These are phyloP conservation scores for Nannochloris sp. DNA, from an alignment of 139 green algal genomes.

Conservation along the genomic window DNA sequence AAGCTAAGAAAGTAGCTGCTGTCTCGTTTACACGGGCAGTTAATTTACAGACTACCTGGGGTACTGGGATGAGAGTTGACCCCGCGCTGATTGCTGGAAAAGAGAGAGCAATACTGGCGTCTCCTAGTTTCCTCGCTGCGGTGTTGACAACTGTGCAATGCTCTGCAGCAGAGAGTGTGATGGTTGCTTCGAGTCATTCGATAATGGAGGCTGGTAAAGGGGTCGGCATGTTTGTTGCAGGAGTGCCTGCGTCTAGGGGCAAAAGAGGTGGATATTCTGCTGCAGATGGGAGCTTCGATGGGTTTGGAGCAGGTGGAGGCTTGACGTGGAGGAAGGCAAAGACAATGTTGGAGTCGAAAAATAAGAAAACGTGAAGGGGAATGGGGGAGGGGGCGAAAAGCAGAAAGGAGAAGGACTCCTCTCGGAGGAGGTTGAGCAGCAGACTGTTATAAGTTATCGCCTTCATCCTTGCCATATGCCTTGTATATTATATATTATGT, in stretches of 20 bases:
- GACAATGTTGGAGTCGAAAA: constrained; percentile 18
- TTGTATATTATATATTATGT: too few relatives aligned
- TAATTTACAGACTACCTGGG: constrained; percentile 18
- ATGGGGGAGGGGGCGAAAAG: too few relatives aligned
- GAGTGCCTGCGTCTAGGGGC: constrained; percentile 25
- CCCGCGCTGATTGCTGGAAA: constrained; percentile 11
- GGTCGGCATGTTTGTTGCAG: constrained; percentile 28
- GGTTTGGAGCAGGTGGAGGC: constrained; percentile 33
- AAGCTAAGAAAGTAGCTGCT: constrained; percentile 13
- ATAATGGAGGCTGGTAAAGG: constrained; percentile 28
- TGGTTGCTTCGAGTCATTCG: constrained; percentile 13
- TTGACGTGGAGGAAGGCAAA: constrained; percentile 32
- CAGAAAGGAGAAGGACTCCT: too few relatives aligned
- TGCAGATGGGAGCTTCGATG: constrained; percentile 30
- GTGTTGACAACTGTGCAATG: constrained; percentile 3
- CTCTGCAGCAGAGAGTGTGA: not conserved
- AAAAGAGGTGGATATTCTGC: constrained; percentile 24
- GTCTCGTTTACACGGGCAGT: constrained; percentile 22
- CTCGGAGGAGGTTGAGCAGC: too few relatives aligned
- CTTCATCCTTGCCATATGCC: not conserved
- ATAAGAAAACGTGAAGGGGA: too few relatives aligned
- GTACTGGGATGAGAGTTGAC: constrained; percentile 24
- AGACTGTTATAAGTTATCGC: not conserved
- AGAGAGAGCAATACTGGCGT: constrained; percentile 3
- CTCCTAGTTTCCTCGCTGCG: constrained; percentile 15